Evolutionary conservation across 495 filamentous ascomycete species (phyloP), one percentile per base, ranked within the genome.

Genomic region (Cercophora samala): DNA sequence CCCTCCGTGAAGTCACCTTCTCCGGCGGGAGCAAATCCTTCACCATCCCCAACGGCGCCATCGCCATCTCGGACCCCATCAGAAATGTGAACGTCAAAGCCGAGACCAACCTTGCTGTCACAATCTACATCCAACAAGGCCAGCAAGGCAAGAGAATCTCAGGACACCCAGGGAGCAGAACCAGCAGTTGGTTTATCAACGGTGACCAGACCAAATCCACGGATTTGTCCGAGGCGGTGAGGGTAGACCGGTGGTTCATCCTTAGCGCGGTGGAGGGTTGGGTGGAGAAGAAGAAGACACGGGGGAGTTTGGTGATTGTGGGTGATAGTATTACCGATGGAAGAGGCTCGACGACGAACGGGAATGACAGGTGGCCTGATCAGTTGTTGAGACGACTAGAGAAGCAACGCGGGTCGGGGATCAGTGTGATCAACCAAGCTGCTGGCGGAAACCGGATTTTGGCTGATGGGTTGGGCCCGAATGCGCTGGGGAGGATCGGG

Each of bases 271-370:
- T 90, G 13, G 86, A 89, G 69, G 86, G 77, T 18, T 81, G 76
- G 4, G 68, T 71, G 5, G 21, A 76, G 4, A 60, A 71, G 1
- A 11, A 24, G 0, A 61, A 61, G 58, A 58, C 72, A 6, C 73
- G 79, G n/a, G 37, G 37, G 15, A 46, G 37, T 13, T 81, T 90
- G 58, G 83, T 77, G 11, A 78, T 91, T 18, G 74, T 91, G 8
- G 88, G 89, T 24, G 89, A 91, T 74, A 85, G 81, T 72, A 89
- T 91, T 69, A 90, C 88, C 11, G 89, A 90, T 71, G 89, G 88
- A 4, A 77, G 86, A 5, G 82, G 84, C 37, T 85, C 81, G 62
- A 82, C 80, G 58, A 85, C 80, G 23, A 85, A 91, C 72, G 69
- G 66, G n/a, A 88, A 91, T 69, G 80, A 87, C 69, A 83, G 84